Evolutionary conservation across 202 grass and related monocot genomes (phyloP).

Genomic region (Digitaria exilis): DNA sequence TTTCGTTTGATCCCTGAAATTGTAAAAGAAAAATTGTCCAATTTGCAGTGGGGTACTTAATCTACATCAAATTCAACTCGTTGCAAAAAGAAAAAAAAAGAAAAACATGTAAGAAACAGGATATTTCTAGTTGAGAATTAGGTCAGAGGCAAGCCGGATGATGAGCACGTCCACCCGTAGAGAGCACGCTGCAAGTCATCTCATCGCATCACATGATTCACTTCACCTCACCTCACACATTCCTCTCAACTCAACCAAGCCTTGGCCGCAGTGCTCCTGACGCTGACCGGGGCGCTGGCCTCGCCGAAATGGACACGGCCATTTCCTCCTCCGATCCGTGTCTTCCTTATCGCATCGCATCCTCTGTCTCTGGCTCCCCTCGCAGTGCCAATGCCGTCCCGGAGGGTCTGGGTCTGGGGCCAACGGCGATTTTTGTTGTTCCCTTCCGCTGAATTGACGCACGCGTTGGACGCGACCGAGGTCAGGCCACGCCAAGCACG

Average conservation of each 20-base stretch:
- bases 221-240: constrained; percentile 34
- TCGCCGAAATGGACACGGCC: constrained; percentile 12
- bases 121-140: neutral
- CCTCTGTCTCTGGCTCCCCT: neutral
- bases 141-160: neutral
- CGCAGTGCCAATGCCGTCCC: too few relatives aligned
- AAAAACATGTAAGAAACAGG: neutral
- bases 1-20: too few relatives aligned
- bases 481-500: neutral
- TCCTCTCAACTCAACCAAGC: constrained; percentile 34
- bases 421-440: neutral
- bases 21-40: too few relatives aligned
- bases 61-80: neutral
- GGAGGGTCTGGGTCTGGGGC: too few relatives aligned
- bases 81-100: neutral
- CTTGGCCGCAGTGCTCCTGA: neutral
- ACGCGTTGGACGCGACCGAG: neutral
- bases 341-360: neutral
- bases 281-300: neutral
- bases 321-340: constrained; percentile 18
- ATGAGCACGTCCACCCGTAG: neutral
- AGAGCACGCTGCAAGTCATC: neutral
- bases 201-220: neutral
- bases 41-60: too few relatives aligned
- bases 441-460: constrained; percentile 14